Evolutionary conservation across 1,139 yeast species (phyloP).

Genomic region (Yamadazyma oceani): DNA sequence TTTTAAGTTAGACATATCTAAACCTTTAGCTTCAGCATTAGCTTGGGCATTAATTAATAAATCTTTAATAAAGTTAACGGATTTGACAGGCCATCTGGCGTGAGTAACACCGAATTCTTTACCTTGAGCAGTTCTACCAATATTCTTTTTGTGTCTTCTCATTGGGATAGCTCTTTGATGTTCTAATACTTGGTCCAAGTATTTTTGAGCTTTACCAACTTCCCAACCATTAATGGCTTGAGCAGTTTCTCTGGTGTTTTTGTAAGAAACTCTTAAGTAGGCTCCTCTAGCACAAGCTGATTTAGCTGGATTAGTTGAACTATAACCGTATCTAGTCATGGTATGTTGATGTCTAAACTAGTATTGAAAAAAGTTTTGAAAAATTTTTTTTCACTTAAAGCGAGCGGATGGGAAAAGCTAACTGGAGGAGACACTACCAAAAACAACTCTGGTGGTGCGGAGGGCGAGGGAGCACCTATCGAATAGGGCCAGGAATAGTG

Average conservation of each 20-base stretch:
- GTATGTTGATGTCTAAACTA: background rate
- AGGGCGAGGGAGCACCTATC: no score
- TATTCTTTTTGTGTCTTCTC: slow-evolving; percentile 96
- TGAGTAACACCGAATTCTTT: slow-evolving; percentile 99
- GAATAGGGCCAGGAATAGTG: no score
- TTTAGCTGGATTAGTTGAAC: slow-evolving; percentile 99
- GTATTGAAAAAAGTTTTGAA: background rate
- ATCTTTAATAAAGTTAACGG: slow-evolving; percentile 93
- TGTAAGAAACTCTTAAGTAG: slow-evolving; percentile 98
- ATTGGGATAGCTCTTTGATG: slow-evolving; percentile 99
- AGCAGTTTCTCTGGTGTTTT: slow-evolving; percentile 99
- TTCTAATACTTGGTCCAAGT: slow-evolving; percentile 95
- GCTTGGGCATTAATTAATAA: slow-evolving; percentile 97
- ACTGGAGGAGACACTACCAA: slow-evolving; percentile 1
- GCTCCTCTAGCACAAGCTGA: slow-evolving; percentile 99
- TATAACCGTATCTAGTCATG: slow-evolving; percentile 91
- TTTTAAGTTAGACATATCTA: slow-evolving; percentile 90
- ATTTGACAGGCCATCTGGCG: slow-evolving; percentile 99
- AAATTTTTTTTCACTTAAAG: background rate
- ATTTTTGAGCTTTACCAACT: slow-evolving; percentile 91
- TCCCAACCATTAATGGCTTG: slow-evolving; percentile 99
- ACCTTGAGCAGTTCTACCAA: slow-evolving; percentile 99
- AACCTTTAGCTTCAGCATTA: slow-evolving; percentile 99
- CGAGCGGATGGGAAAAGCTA: slow-evolving; percentile 6
- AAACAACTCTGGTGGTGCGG: no score